Evolutionary conservation across 208 protist species (phyloP).

Genomic region (Leishmania amazonensis): DNA sequence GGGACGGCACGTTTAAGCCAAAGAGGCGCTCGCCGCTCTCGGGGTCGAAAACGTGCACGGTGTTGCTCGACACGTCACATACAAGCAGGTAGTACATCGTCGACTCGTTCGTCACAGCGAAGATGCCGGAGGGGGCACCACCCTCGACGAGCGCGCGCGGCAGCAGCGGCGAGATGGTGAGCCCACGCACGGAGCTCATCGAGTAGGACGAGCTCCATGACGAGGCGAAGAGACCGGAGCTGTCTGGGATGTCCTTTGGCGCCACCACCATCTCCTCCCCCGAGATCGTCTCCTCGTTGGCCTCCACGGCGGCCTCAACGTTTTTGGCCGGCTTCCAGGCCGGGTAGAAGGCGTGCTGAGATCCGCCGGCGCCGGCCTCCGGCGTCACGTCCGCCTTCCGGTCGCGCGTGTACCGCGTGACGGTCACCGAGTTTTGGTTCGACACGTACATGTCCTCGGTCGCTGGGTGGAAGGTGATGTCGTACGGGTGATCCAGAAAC

Average conservation of each 20-base stretch:
- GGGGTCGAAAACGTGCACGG: constrained; percentile 77
- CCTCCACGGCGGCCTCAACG: constrained; percentile 38
- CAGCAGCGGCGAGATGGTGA: constrained; percentile 77
- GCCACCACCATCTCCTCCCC: constrained; percentile 7
- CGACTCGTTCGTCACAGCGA: constrained; percentile 40
- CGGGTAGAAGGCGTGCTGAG: background rate
- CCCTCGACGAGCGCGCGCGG: constrained; percentile 72
- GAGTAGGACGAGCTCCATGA: constrained; percentile 71
- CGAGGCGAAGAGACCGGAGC: constrained; percentile 78
- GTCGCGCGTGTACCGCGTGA: constrained; percentile 67
- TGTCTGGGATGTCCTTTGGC: constrained; percentile 33
- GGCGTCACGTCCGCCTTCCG: constrained; percentile 10
- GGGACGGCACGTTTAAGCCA: constrained; percentile 68
- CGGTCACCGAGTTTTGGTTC: constrained; percentile 87
- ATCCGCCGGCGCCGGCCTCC: background rate
- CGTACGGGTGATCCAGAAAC: constrained; percentile 89
- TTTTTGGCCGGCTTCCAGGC: constrained; percentile 55
- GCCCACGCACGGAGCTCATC: constrained; percentile 77
- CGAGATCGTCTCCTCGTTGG: constrained; percentile 5
- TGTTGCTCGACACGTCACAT: constrained; percentile 73
- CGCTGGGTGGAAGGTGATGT: constrained; percentile 77
- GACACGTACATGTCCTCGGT: constrained; percentile 77
- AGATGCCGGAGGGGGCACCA: constrained; percentile 50
- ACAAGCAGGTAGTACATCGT: constrained; percentile 80
- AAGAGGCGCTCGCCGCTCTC: constrained; percentile 76